Percentiles rank a stretch among this genome's conserved stretches.
Conservation (phyloP, 1,284 basidiomycete species). For the Rhodotorula mucilaginosa region DNA sequence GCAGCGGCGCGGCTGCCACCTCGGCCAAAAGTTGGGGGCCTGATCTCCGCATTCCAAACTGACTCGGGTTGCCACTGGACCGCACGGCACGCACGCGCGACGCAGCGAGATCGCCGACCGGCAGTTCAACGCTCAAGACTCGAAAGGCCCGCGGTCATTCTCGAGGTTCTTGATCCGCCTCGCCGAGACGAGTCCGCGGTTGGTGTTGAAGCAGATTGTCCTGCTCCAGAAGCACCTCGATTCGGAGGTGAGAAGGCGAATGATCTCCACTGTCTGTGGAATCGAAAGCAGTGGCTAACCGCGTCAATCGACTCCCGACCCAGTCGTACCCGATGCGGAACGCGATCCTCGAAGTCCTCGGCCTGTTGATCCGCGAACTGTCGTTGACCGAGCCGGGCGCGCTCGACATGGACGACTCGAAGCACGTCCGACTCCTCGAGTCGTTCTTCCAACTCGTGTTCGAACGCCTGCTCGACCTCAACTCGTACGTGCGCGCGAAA, state of each 20-base stretch:
- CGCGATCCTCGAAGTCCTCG: constrained; percentile 82
- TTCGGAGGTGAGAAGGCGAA: constrained; percentile 66
- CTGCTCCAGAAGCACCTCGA: constrained; percentile 82
- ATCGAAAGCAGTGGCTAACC: too few species aligned
- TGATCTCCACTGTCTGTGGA: too few species aligned
- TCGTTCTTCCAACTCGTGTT: constrained; percentile 78
- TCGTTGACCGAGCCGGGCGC: constrained; percentile 48
- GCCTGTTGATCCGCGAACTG: constrained; percentile 74
- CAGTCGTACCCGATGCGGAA: constrained; percentile 95
- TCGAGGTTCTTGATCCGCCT: constrained; percentile 80
- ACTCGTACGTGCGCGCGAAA: constrained; percentile 86
- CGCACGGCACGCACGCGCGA: not conserved
- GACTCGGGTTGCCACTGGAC: not conserved
- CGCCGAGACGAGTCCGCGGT: constrained; percentile 77
- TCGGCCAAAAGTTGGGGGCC: too few species aligned
- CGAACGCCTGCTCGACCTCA: constrained; percentile 82
- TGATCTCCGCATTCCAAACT: not conserved
- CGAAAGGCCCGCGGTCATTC: constrained; percentile 82
- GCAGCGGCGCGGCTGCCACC: too few species aligned
- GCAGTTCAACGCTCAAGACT: constrained; percentile 75
- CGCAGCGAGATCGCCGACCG: constrained; percentile 71
- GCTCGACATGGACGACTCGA: constrained; percentile 54
- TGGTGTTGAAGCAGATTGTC: constrained; percentile 85
- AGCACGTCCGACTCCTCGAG: constrained; percentile 76
- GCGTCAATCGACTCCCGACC: too few species aligned